phyloP scores from a whole-genome alignment of 257 asterid genomes.

The Forsythia suspensa region DNA sequence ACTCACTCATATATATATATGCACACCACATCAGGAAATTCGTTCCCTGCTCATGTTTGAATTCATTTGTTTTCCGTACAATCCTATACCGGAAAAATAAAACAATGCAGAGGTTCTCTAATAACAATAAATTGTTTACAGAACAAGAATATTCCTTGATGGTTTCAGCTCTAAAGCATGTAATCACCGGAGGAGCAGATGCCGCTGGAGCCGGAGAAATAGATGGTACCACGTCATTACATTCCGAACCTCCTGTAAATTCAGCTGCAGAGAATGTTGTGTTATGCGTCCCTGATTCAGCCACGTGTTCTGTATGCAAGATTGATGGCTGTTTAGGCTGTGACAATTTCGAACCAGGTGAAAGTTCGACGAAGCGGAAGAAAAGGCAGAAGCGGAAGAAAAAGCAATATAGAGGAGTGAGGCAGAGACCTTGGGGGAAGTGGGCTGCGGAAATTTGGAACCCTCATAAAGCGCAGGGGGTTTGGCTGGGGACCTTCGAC shows the following conservation, averaged over 20 bases:
- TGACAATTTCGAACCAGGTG: not conserved
- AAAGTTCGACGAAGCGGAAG: not conserved
- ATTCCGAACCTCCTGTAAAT: not conserved
- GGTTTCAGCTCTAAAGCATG: conserved; percentile 27
- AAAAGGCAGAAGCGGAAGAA: not conserved
- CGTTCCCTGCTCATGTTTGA: too few species aligned
- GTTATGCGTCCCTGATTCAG: not conserved
- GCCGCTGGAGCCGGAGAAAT: not conserved
- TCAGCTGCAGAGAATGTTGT: not conserved
- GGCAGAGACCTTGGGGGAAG: conserved; percentile 22
- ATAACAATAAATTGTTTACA: too few species aligned
- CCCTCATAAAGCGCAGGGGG: not conserved
- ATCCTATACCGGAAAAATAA: too few species aligned
- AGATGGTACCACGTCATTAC: not conserved
- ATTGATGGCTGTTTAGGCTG: not conserved
- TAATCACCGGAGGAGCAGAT: conserved; percentile 11
- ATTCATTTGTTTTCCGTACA: too few species aligned
- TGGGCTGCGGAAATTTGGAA: conserved; percentile 32
- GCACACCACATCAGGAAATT: too few species aligned
- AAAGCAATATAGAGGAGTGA: conserved; percentile 16
- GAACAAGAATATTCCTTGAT: conserved; percentile 13
- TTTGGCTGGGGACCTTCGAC: conserved; percentile 30
- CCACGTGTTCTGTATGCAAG: not conserved
- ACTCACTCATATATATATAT: too few species aligned
- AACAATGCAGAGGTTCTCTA: too few species aligned